Evolutionary conservation across 495 filamentous ascomycete genomes (phyloP), one percentile per base, ranked within the genome.

Genomic region (Halenospora varia): DNA sequence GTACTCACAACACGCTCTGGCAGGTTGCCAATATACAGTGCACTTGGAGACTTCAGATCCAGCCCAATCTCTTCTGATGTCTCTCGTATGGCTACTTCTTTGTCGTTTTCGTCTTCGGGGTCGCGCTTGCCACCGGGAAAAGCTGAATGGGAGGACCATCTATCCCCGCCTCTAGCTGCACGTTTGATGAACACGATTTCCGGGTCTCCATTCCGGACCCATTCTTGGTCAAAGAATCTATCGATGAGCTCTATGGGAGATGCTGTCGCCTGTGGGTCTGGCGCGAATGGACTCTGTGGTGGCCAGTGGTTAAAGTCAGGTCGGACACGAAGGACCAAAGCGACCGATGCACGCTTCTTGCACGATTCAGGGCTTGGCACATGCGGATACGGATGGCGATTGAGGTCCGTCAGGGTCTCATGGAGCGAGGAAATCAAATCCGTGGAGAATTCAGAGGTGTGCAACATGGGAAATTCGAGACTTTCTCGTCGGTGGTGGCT

Each of bases 141-240:
- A 0, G 88, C 88, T 52, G 89, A 81, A 75, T 91, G 87, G 42
- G 84, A 81, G 0, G 81, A 88, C 88, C 88, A 92, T 49, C 86
- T 75, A 68, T 92, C 88, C 3, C 87, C 87, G 19, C 77, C 74
- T 26, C 88, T 75, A 22, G 85, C 79, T 19, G 88, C 83, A 45
- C 88, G 75, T 68, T 91, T 91, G 68, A 92, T 92, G 63, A 90
- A 89, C 11, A 90, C 74, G 10, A 85, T 75, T 64, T 92, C 88
- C 2, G 88, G 83, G 56, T 88, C 84, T n/a, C 88, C 88, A 65
- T 86, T 70, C 47, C 81, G 75, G 10, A 89, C 86, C 88, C 88
- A 92, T 9, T 75, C 59, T 56, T 88, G 86, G 1, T 74, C 70
- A 65, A 90, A 91, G 73, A 89, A 91, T 15, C 68, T 63, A 17